These are phyloP conservation scores for Jaenimonas drosophilae DNA, from an alignment of 208 protist genomes.

Conservation along the genomic window DNA sequence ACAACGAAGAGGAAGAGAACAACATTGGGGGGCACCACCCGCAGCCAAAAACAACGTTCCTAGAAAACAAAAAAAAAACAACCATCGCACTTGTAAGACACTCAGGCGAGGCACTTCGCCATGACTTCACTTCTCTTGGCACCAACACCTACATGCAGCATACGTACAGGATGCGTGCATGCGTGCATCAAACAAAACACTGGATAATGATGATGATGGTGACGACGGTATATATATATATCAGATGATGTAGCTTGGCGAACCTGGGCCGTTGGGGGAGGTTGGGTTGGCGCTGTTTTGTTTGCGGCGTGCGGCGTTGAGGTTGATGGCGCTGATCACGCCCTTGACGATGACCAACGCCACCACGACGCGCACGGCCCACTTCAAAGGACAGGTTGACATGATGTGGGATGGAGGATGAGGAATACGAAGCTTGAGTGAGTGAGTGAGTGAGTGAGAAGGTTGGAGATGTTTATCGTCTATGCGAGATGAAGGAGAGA, in stretches of 20 bases:
- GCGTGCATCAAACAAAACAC: too few relatives aligned
- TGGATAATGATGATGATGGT: too few relatives aligned
- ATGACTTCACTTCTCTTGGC: too few relatives aligned
- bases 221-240: too few relatives aligned
- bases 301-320: background rate
- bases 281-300: background rate
- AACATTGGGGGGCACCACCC: background rate
- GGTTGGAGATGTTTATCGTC: too few relatives aligned
- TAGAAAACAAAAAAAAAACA: conserved; percentile 3
- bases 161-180: too few relatives aligned
- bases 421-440: background rate
- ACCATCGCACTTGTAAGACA: conserved; percentile 2
- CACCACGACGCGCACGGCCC: conserved; percentile 21
- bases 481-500: background rate
- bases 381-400: conserved; percentile 33
- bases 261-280: too few relatives aligned
- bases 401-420: background rate
- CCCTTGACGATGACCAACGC: conserved; percentile 14
- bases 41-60: background rate
- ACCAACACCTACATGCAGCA: too few relatives aligned
- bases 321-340: conserved; percentile 17
- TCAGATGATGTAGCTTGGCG: too few relatives aligned
- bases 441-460: conserved; percentile 5
- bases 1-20: conserved; percentile 1
- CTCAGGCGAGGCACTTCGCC: too few relatives aligned